phyloP scores from a whole-genome alignment of 495 filamentous ascomycete genomes.

The Daldinia grandis region DNA sequence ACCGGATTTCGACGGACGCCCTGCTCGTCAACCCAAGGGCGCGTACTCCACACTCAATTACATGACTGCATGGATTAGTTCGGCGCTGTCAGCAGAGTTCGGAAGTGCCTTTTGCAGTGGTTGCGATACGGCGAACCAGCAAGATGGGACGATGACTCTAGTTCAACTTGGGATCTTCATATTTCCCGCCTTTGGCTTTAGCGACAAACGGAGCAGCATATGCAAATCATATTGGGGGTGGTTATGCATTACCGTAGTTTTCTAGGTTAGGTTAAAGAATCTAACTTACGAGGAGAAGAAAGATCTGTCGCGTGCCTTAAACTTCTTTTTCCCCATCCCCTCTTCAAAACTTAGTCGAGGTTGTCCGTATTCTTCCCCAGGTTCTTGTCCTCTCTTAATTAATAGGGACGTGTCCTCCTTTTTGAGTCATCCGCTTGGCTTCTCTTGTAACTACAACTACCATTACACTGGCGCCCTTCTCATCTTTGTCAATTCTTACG shows the following conservation, averaged over 20 bases:
- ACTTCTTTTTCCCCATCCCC: constrained; percentile 9
- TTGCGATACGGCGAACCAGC: constrained; percentile 17
- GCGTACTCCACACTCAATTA: constrained; percentile 39
- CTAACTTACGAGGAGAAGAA: constrained; percentile 7
- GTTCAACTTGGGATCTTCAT: constrained; percentile 27
- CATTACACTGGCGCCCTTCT: constrained; percentile 26
- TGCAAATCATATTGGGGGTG: constrained; percentile 14
- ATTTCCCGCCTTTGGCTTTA: constrained; percentile 15
- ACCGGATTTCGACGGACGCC: constrained; percentile 34
- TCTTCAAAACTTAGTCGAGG: constrained; percentile 29
- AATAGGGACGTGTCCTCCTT: constrained; percentile 23
- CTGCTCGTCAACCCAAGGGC: constrained; percentile 49
- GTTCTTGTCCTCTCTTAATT: constrained; percentile 27
- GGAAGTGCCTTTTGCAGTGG: constrained; percentile 19
- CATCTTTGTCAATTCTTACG: constrained; percentile 18
- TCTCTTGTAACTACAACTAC: constrained; percentile 10
- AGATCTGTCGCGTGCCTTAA: constrained; percentile 38
- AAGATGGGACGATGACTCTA: constrained; percentile 34
- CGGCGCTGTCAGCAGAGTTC: constrained; percentile 38
- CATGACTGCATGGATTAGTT: constrained; percentile 33
- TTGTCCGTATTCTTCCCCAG: constrained; percentile 24
- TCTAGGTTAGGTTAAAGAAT: too few species aligned
- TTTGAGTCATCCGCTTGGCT: constrained; percentile 20
- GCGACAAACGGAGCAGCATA: constrained; percentile 34
- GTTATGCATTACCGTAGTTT: constrained; percentile 21